phyloP scores from a whole-genome alignment of 768 basidiomycete species.

The Ramaria rubella region DNA sequence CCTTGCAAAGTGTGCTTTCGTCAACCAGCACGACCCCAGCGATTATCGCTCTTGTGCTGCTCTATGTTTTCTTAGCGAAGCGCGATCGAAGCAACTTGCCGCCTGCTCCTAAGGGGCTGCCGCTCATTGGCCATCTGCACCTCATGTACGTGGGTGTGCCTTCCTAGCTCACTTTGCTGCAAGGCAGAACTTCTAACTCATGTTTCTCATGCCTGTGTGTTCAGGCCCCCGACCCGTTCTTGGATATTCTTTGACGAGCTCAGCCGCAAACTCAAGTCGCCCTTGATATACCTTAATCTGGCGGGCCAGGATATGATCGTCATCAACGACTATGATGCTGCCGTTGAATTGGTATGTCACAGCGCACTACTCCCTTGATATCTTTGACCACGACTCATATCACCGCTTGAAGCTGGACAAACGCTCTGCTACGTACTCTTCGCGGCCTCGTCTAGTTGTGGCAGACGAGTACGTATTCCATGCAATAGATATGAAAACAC shows the following conservation, averaged over 20 bases:
- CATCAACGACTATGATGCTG: conserved; percentile 1
- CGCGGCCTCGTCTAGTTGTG: conserved; percentile 41
- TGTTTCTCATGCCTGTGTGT: not conserved
- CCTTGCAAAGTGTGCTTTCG: too few species aligned
- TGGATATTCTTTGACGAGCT: not conserved
- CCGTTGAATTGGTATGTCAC: not conserved
- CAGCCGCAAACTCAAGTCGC: not conserved
- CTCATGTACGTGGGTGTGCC: too few species aligned
- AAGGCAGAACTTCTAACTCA: too few species aligned
- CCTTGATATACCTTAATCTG: not conserved
- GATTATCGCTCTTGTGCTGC: too few species aligned
- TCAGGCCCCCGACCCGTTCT: not conserved
- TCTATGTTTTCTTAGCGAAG: too few species aligned
- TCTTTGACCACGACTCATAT: not conserved
- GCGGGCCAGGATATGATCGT: not conserved
- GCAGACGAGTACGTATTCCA: conserved; percentile 23
- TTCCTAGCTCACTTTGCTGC: too few species aligned
- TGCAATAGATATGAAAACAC: too few species aligned
- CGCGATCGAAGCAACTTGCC: too few species aligned
- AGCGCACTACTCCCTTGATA: too few species aligned
- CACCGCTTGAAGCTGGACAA: conserved; percentile 30
- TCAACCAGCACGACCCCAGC: too few species aligned
- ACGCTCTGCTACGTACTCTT: conserved; percentile 41
- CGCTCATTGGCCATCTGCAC: too few species aligned
- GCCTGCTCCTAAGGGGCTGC: too few species aligned